Conservation (phyloP, 441 rosid genomes). For the Eutrema salsugineum region DNA sequence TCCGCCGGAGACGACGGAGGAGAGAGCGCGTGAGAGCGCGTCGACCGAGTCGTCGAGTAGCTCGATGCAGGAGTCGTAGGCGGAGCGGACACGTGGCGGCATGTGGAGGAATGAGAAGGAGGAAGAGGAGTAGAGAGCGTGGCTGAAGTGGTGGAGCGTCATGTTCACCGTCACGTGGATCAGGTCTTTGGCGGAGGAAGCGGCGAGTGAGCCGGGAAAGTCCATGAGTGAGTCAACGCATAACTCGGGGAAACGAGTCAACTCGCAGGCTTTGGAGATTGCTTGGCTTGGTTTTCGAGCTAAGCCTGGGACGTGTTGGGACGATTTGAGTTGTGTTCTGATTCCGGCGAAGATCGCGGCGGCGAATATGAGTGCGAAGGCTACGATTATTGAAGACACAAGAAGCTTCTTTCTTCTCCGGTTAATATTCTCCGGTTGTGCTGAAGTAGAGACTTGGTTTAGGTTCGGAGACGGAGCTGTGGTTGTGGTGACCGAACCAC, state of each 20-base stretch:
- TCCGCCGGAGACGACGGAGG: conserved; percentile 31
- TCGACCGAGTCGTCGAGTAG: conserved; percentile 78
- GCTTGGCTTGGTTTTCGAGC: conserved; percentile 70
- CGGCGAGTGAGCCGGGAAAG: conserved; percentile 61
- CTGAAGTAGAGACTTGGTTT: conserved; percentile 7
- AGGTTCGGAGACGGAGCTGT: background rate
- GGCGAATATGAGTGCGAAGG: conserved; percentile 44
- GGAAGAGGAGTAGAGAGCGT: conserved; percentile 61
- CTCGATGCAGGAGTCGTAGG: conserved; percentile 85
- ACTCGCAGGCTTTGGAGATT: conserved; percentile 60
- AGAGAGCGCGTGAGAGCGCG: conserved; percentile 66
- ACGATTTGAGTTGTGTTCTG: conserved; percentile 24
- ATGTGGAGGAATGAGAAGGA: conserved; percentile 48
- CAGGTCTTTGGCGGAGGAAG: conserved; percentile 55
- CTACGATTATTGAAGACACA: conserved; percentile 40
- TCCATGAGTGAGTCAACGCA: conserved; percentile 64
- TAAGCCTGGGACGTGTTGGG: conserved; percentile 13
- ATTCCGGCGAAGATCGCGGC: conserved; percentile 61
- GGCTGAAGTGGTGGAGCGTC: conserved; percentile 76
- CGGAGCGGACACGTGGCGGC: conserved; percentile 60
- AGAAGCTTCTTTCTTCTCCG: conserved; percentile 32
- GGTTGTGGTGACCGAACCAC: conserved; percentile 16
- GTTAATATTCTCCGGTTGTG: background rate
- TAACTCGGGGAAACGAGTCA: conserved; percentile 58
- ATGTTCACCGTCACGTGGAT: conserved; percentile 89